Conservation (phyloP, 2,329 filamentous ascomycete genomes). For the Xylariaceae sp. region DNA sequence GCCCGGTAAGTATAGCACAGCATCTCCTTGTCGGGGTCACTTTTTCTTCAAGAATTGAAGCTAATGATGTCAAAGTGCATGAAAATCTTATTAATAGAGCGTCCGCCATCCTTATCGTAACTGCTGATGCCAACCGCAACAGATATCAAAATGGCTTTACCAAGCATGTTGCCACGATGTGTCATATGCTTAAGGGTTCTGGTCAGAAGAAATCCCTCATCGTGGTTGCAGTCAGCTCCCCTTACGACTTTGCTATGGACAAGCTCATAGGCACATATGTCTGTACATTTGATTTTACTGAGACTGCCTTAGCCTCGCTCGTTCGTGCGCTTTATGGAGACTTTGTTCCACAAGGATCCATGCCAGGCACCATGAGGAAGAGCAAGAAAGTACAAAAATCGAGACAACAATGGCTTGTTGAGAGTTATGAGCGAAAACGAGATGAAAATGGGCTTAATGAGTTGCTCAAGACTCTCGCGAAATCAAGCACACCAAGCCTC, state of each 20-base stretch:
- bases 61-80: conserved; percentile 54
- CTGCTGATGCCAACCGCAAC: conserved; percentile 90
- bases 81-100: conserved; percentile 88
- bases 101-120: conserved; percentile 83
- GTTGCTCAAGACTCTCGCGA: conserved; percentile 67
- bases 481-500: conserved; percentile 61
- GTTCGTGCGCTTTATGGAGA: conserved; percentile 83
- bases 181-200: conserved; percentile 71
- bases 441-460: conserved; percentile 70
- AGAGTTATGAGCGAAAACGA: conserved; percentile 76
- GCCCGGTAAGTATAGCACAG: conserved; percentile 47
- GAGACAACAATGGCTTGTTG: conserved; percentile 92
- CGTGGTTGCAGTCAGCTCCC: conserved; percentile 89
- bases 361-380: conserved; percentile 74
- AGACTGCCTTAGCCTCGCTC: conserved; percentile 80
- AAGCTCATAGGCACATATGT: conserved; percentile 86
- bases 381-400: conserved; percentile 84
- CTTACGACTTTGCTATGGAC: conserved; percentile 95
- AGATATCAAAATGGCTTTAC: conserved; percentile 92
- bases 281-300: conserved; percentile 95
- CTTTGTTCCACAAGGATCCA: conserved; percentile 52
- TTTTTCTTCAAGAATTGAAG: conserved; percentile 7
- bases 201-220: conserved; percentile 86
- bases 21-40: no score
- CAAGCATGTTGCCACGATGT: conserved; percentile 95